Conservation (phyloP, 78 protist species). For the Polysphondylium violaceum region DNA sequence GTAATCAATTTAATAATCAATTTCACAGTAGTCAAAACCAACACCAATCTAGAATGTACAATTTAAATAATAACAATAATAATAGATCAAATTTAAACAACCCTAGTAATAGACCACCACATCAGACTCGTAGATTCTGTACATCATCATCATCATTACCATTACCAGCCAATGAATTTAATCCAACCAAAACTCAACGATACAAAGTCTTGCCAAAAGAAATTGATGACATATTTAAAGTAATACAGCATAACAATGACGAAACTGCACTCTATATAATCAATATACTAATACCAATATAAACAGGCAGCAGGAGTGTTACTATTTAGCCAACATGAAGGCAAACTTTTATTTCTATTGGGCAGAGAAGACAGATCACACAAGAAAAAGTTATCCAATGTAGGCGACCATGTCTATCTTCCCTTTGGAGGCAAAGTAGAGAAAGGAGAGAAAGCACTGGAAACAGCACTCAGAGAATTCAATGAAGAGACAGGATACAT, state of each 20-base stretch:
- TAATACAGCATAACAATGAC: too few species aligned
- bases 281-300: neutral
- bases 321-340: neutral
- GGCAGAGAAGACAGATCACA: slow-evolving; percentile 50
- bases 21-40: neutral
- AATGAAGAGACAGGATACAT: slow-evolving; percentile 47
- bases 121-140: neutral
- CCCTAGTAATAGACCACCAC: neutral
- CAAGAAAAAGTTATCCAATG: neutral
- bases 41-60: neutral
- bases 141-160: neutral
- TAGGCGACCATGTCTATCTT: neutral
- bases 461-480: slow-evolving; percentile 48
- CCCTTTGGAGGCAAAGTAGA: slow-evolving; percentile 68
- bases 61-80: neutral
- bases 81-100: neutral
- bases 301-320: slow-evolving; percentile 54
- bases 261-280: neutral
- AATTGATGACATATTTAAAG: neutral
- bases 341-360: slow-evolving; percentile 17
- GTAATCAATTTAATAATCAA: neutral
- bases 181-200: neutral
- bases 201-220: neutral
- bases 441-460: neutral
- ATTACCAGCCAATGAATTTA: neutral